Evolutionary conservation across 495 filamentous ascomycete genomes (phyloP), one percentile per base, ranked within the genome.

Genomic region (Penicillium desertorum): DNA sequence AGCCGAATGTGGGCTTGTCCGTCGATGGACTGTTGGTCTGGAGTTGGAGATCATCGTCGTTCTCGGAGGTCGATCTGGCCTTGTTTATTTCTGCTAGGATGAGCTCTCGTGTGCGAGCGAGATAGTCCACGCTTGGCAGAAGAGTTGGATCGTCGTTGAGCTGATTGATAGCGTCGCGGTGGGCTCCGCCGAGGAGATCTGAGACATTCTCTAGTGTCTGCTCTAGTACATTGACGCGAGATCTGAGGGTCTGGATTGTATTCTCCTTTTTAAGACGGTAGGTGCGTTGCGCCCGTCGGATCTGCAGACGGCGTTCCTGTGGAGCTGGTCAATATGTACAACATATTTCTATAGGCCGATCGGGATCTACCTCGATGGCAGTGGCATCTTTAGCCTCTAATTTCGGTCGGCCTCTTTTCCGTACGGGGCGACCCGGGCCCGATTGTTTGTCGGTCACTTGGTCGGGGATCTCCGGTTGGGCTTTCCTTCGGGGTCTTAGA

Each of bases 201-300:
- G 85, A 86, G 76, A 96, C 87, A 56, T 87, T 83, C 55, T 85
- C 81, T 62, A 92, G 85, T 3, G 80, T 81, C 12, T 78, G 76
- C 56, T 88, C 83, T 9, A 95, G 80, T 19, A 81, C 78, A 25
- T 83, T 70, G n/a, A 93, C 88, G 43, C 84, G 80, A 19, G 80
- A 78, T 55, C 88, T 84, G 20, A 95, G 78, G 1, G 84, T 82
- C 16, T 82, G 80, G 45, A 96, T 91, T 1, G 88, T 90, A 23
- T 80, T 86, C 65, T 96, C 91, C 70, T 95, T 96, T 27, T 91
- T 86, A 60, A 88, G 81, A 16, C 91, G 83, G 64, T 96, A 96
- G 0, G 91, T 91, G 45, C 90, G 79, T 61, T 96, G 91, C 5
- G 91, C 91, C 50, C 91, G 81, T 37, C 91, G 84, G 55, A 96